Conservation (phyloP, 768 basidiomycete genomes). For the Obba rivulosa region DNA sequence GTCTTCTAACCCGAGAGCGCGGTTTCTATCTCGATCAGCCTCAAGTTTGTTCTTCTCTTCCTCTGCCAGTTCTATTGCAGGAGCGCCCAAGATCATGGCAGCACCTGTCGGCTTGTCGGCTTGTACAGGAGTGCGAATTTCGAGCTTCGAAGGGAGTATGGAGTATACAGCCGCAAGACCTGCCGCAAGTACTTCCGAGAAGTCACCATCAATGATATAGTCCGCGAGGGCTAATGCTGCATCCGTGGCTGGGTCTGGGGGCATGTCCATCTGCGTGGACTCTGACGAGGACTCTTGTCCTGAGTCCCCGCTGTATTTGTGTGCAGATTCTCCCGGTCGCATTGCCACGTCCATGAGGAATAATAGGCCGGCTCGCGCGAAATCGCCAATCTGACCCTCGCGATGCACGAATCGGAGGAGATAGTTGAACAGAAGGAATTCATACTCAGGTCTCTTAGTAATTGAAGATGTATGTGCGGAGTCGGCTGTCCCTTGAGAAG, state of each 20-base stretch:
- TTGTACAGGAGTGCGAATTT: conserved; percentile 46
- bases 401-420: conserved; percentile 92
- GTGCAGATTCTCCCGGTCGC: conserved; percentile 60
- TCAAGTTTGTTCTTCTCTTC: conserved; percentile 50
- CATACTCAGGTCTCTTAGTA: conserved; percentile 77
- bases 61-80: conserved; percentile 41
- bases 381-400: conserved; percentile 91
- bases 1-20: conserved; percentile 67
- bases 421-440: conserved; percentile 94
- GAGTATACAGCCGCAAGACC: conserved; percentile 93
- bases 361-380: conserved; percentile 86
- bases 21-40: conserved; percentile 43
- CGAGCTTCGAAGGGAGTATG: conserved; percentile 81
- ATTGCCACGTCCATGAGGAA: conserved; percentile 95
- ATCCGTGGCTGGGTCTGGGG: conserved; percentile 68
- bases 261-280: conserved; percentile 5
- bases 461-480: conserved; percentile 38
- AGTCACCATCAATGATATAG: conserved; percentile 95
- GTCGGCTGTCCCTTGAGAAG: conserved; percentile 54
- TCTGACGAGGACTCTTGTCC: conserved; percentile 23
- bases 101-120: conserved; percentile 35
- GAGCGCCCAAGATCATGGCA: conserved; percentile 72
- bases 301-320: conserved; percentile 32
- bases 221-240: conserved; percentile 86
- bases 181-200: conserved; percentile 94